phyloP scores from a whole-genome alignment of 78 protist species.

The Protostelium mycophagum region DNA sequence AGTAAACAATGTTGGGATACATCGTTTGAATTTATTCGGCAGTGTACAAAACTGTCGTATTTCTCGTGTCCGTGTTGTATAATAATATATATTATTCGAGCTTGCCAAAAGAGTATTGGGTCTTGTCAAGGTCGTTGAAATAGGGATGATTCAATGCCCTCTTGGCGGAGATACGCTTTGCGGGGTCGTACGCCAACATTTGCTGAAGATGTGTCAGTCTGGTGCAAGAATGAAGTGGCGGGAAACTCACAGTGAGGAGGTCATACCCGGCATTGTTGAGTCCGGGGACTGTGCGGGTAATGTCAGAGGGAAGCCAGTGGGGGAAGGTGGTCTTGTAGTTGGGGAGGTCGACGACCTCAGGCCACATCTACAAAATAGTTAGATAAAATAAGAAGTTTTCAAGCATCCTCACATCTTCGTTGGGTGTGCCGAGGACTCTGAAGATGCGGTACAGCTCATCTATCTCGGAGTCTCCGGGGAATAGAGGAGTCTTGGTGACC shows the following conservation, averaged over 20 bases:
- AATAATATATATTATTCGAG: too few species aligned
- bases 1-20: too few species aligned
- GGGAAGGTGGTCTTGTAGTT: conserved; percentile 67
- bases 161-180: conserved; percentile 30
- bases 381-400: too few species aligned
- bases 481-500: conserved; percentile 75
- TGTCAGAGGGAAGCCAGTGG: conserved; percentile 9
- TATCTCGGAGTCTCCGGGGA: conserved; percentile 85
- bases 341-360: conserved; percentile 75
- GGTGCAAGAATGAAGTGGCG: not conserved
- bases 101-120: not conserved
- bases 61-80: too few species aligned
- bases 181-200: conserved; percentile 38
- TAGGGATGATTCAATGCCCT: conserved; percentile 53
- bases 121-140: conserved; percentile 18
- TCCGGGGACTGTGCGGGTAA: conserved; percentile 17
- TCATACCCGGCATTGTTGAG: conserved; percentile 19
- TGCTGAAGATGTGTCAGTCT: not conserved
- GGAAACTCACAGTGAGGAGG: not conserved
- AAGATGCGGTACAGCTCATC: conserved; percentile 86
- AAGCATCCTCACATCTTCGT: too few species aligned
- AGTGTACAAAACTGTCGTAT: not conserved
- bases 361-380: conserved; percentile 84
- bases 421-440: conserved; percentile 86
- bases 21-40: too few species aligned